Evolutionary conservation across 352 stramenopile genomes (phyloP).

Genomic region (Phytophthora constricta): DNA sequence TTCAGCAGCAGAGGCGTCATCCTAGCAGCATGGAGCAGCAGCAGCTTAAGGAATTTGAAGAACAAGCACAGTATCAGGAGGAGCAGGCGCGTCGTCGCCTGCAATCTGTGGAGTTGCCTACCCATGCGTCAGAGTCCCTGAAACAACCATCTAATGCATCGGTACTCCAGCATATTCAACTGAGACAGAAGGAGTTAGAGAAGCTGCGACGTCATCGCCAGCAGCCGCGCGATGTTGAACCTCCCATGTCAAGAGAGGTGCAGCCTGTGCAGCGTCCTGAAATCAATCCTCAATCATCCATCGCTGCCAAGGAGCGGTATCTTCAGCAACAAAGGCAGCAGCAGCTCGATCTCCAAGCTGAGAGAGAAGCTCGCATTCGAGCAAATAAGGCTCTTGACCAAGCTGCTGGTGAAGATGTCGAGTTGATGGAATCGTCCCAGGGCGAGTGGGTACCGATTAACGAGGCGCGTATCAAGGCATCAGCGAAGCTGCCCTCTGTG

Average conservation of each 20-base stretch:
- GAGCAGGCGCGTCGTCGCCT: conserved; percentile 37
- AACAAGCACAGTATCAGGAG: conserved; percentile 36
- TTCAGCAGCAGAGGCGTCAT: conserved; percentile 25
- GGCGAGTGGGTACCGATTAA: conserved; percentile 70
- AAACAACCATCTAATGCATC: conserved; percentile 23
- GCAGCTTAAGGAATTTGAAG: conserved; percentile 37
- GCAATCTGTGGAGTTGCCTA: conserved; percentile 18
- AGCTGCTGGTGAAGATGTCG: conserved; percentile 49
- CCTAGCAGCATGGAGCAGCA: conserved; percentile 23
- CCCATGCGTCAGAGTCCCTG: conserved; percentile 13
- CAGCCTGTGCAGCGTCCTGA: conserved; percentile 23
- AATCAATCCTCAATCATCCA: conserved; percentile 29
- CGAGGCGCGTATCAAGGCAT: conserved; percentile 13
- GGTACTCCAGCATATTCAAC: conserved; percentile 40
- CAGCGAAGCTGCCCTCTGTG: conserved; percentile 17
- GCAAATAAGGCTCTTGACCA: conserved; percentile 42
- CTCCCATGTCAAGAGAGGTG: conserved; percentile 12
- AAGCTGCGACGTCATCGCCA: conserved; percentile 31
- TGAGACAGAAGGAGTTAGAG: conserved; percentile 39
- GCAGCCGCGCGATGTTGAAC: conserved; percentile 34
- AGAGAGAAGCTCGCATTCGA: conserved; percentile 13
- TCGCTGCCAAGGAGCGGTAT: conserved; percentile 43
- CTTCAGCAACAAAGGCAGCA: conserved; percentile 46
- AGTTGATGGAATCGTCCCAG: conserved; percentile 65
- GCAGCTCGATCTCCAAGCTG: conserved; percentile 33